Evolutionary conservation across 1,284 basidiomycete genomes (phyloP).

Genomic region (Puccinia novopanici): DNA sequence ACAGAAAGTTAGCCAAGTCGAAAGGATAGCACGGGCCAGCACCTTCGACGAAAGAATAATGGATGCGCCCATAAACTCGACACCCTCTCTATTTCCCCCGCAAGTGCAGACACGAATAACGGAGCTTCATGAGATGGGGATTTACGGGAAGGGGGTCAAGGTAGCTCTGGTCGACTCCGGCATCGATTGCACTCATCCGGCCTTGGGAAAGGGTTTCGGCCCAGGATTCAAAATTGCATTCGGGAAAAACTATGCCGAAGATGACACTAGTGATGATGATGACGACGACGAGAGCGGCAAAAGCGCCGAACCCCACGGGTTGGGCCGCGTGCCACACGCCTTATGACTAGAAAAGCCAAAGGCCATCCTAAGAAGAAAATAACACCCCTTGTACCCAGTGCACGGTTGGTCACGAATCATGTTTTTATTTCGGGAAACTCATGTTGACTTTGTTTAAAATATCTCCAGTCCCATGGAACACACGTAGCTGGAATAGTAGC

Average conservation of each 20-base stretch:
- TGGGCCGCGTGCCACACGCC: too few species aligned
- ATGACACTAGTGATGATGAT: background rate
- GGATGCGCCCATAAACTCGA: background rate
- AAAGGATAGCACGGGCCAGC: background rate
- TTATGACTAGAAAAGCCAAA: background rate
- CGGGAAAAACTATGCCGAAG: slow-evolving; percentile 64
- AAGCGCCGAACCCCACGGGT: too few species aligned
- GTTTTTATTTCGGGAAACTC: too few species aligned
- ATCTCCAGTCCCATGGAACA: slow-evolving; percentile 27
- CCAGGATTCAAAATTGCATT: slow-evolving; percentile 67
- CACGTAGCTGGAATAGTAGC: slow-evolving; percentile 29
- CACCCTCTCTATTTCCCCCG: slow-evolving; percentile 53
- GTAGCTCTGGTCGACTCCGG: slow-evolving; percentile 58
- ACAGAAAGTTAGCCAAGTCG: background rate
- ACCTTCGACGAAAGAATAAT: background rate
- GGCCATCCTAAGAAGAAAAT: background rate
- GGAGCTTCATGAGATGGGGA: slow-evolving; percentile 57
- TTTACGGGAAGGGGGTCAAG: slow-evolving; percentile 30
- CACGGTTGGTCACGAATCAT: background rate
- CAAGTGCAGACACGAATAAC: slow-evolving; percentile 65
- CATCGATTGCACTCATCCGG: slow-evolving; percentile 68
- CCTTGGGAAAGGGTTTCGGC: slow-evolving; percentile 69
- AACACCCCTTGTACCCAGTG: slow-evolving; percentile 37
- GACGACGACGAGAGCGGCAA: background rate
- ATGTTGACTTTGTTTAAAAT: background rate